A percentile compares a stretch with the other conserved stretches of the same genome.
These are phyloP conservation scores for Brassica nigra DNA, from an alignment of 345 rosid species.

Conservation along the genomic window DNA sequence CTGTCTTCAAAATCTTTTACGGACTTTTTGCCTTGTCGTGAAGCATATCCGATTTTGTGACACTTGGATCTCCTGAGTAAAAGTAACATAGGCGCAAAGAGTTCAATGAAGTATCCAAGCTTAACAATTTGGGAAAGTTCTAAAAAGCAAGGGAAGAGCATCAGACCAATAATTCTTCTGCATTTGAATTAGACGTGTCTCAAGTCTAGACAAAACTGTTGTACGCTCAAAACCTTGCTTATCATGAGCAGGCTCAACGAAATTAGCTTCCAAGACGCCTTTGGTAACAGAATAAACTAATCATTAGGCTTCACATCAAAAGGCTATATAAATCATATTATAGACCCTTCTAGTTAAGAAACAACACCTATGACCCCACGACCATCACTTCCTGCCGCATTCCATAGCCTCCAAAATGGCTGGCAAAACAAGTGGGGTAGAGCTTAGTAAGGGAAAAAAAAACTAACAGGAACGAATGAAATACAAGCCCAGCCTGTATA, in stretches of 20 bases:
- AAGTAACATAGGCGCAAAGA: not conserved
- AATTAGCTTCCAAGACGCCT: slow-evolving; percentile 92
- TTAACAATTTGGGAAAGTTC: not conserved
- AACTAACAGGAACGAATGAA: not conserved
- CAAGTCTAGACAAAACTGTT: slow-evolving; percentile 85
- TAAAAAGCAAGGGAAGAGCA: slow-evolving; percentile 13
- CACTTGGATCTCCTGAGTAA: slow-evolving; percentile 55
- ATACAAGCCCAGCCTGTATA: not conserved
- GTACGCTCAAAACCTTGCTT: slow-evolving; percentile 96
- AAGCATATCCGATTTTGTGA: slow-evolving; percentile 79
- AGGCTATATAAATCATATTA: not conserved
- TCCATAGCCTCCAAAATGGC: slow-evolving; percentile 99
- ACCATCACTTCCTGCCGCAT: slow-evolving; percentile 88
- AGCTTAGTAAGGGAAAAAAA: not conserved
- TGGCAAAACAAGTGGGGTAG: slow-evolving; percentile 36
- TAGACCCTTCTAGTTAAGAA: slow-evolving; percentile 3
- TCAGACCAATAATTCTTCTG: slow-evolving; percentile 83
- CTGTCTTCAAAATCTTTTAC: slow-evolving; percentile 35
- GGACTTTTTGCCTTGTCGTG: slow-evolving; percentile 50
- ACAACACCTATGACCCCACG: slow-evolving; percentile 85
- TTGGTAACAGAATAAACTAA: slow-evolving; percentile 38
- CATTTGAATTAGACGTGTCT: slow-evolving; percentile 71
- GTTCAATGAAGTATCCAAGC: not conserved
- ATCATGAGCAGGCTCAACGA: slow-evolving; percentile 95
- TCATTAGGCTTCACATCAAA: slow-evolving; percentile 28